These are phyloP conservation scores for Dioscorea zingiberensis DNA, from an alignment of 106 monocot genomes.

Conservation along the genomic window DNA sequence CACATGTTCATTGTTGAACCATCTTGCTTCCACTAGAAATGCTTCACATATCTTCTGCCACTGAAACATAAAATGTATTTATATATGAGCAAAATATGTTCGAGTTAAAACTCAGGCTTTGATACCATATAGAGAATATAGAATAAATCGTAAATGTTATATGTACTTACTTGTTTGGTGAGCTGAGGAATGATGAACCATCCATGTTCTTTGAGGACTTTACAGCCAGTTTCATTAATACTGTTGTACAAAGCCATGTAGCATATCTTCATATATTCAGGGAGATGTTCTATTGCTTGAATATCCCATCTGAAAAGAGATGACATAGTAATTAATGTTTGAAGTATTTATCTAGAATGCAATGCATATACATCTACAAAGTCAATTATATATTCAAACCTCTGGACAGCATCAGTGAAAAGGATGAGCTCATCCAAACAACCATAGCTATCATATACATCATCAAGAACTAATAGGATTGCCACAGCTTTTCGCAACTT, in stretches of 20 bases:
- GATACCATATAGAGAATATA: too few relatives aligned
- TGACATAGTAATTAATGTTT: too few relatives aligned
- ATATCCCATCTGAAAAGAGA: slow-evolving; percentile 7
- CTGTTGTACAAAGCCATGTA: slow-evolving; percentile 19
- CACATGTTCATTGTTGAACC: slow-evolving; percentile 4
- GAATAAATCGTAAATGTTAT: too few relatives aligned
- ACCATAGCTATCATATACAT: slow-evolving; percentile 23
- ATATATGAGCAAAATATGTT: too few relatives aligned
- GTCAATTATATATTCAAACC: too few relatives aligned
- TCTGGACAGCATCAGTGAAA: slow-evolving; percentile 23
- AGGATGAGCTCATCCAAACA: slow-evolving; percentile 14
- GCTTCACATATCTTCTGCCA: slow-evolving; percentile 25
- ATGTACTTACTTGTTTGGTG: too few relatives aligned
- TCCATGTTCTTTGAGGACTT: slow-evolving; percentile 4
- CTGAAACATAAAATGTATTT: slow-evolving; percentile 13
- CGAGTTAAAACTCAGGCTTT: too few relatives aligned
- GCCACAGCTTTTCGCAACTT: slow-evolving; percentile 13
- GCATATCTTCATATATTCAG: slow-evolving; percentile 20
- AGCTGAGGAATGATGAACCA: background rate
- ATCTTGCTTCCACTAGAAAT: slow-evolving; percentile 16
- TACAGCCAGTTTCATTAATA: slow-evolving; percentile 13
- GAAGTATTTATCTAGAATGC: too few relatives aligned
- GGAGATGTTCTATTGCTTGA: slow-evolving; percentile 6
- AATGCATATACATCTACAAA: too few relatives aligned
- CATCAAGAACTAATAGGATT: slow-evolving; percentile 13